Evolutionary conservation across 1,284 basidiomycete species (phyloP), one percentile per base, ranked within the genome.

Genomic region (Moniliella sp.): DNA sequence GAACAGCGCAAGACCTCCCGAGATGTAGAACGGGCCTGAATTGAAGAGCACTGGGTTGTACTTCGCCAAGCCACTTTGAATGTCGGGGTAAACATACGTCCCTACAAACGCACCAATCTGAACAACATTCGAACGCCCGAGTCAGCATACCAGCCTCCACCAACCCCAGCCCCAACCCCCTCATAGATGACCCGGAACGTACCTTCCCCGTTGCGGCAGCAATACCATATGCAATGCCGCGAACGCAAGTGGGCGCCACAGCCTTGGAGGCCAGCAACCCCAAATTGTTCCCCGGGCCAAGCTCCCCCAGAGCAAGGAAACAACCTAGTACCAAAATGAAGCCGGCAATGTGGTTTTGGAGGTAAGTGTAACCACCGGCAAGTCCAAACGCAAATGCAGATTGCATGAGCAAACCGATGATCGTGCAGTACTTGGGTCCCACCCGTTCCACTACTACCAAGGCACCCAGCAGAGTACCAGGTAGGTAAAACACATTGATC

Each of bases 201-300:
- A n/a, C n/a, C n/a, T 91, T 93, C n/a, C 84, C 86, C 23, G 80
- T 58, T 3, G 82, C 84, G 28, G 84, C 84, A 3, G 50, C 48
- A 11, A 50, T 41, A 12, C 53, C 53, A 31, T 58, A 58, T 29
- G 50, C 45, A 0, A 36, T 39, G 3, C 53, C 55, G 21, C 54
- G 32, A 2, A 55, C n/a, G 1, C 45, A 42, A 3, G 50, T 45
- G 0, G 51, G 49, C n/a, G 43, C 46, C 12, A 37, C 39, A 0
- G 44, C 42, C 33, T 55, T 53, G 35, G 30, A 35, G 3, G 49
- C 53, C 5, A 55, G 36, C 8, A 52, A 40, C 18, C 55, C 55
- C 8, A 58, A 38, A 27, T 48, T 46, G 28, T 58, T 52, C 2
- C 55, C 55, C 0, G 49, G 39, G 1, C 55, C 88, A 59, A 80